Base-by-base conservation (phyloP, 1,284 basidiomycete genomes). In the Cutaneotrichosporon cyanovorans region DNA sequence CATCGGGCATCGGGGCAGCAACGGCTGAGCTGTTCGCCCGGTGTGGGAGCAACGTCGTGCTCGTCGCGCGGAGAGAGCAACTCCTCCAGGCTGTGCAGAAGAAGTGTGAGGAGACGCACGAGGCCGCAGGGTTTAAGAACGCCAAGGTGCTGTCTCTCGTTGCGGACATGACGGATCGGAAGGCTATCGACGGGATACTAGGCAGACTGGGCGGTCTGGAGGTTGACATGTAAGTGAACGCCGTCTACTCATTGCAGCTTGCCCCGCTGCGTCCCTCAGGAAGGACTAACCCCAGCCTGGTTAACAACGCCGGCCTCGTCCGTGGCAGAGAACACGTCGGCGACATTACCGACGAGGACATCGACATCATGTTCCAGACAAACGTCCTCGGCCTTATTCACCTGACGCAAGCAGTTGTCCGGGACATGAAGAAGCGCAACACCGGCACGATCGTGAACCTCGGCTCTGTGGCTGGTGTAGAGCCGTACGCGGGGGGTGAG, bases 361-460 rank as follows among this genome's bases (percentile, higher is more conserved):
- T 70, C 52, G 64, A 68, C 31, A 57, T 78, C 49, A 96, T 98
- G 91, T 87, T 97, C 68, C 72, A 82, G 22, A 95, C 91, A 39
- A 98, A 98, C 68, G 66, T 69, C 15, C 43, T 66, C 31, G 65
- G 65, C 20, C 57, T 69, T 11, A 63, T 70, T 44, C 61, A 66
- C 51, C 53, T 70, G 10, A 70, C 68, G 20, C 68, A 70, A 52
- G 53, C 62, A 41, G 53, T 67, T 16, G 65, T 70, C 9, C 54
- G 54, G 84, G 89, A 89, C 56, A 96, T 98, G 80, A 97, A 91
- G 74, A 78, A 78, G 53, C 84, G 82, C 61, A 81, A 86, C 58
- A 73, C 81, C 0, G 95, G 95, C 0, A 92, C 96, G 73, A 77
- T 99, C 58, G 95, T 99, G 74, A 93, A 95, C 72, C 76, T 99